Evolutionary conservation across 176 grass and related monocot genomes (phyloP).

Genomic region (Aegilops bicornis): DNA sequence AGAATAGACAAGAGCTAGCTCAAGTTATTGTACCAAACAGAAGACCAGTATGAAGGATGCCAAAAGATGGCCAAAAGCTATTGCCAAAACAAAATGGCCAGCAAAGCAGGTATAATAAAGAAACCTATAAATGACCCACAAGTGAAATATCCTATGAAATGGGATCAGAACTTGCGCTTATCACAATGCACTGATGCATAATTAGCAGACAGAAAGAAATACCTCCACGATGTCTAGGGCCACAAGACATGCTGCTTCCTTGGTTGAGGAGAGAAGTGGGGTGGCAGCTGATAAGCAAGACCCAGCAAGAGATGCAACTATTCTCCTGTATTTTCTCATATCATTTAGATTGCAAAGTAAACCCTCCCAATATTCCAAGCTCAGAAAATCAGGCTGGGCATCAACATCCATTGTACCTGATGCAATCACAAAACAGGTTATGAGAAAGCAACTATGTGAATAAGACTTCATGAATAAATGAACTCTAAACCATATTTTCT

Average conservation of each 20-base stretch:
- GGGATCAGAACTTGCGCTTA: constrained; percentile 6
- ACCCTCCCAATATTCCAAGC: constrained; percentile 88
- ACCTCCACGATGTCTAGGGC: constrained; percentile 88
- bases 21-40: constrained; percentile 19
- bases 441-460: constrained; percentile 23
- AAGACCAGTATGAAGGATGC: neutral
- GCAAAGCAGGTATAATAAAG: constrained; percentile 11
- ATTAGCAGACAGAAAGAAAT: constrained; percentile 25
- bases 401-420: constrained; percentile 47
- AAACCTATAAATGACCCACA: neutral
- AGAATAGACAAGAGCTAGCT: constrained; percentile 8
- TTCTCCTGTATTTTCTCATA: constrained; percentile 88
- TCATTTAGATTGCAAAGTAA: constrained; percentile 73
- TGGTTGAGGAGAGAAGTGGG: constrained; percentile 81
- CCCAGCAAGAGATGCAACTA: constrained; percentile 78
- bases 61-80: constrained; percentile 34
- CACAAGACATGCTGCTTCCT: constrained; percentile 69
- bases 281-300: constrained; percentile 73
- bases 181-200: neutral
- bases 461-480: constrained; percentile 5
- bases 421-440: constrained; percentile 18
- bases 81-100: constrained; percentile 17
- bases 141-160: neutral
- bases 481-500: neutral
- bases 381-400: constrained; percentile 40